phyloP scores from a whole-genome alignment of 306 rosid species.

The Quercus bicolor region DNA sequence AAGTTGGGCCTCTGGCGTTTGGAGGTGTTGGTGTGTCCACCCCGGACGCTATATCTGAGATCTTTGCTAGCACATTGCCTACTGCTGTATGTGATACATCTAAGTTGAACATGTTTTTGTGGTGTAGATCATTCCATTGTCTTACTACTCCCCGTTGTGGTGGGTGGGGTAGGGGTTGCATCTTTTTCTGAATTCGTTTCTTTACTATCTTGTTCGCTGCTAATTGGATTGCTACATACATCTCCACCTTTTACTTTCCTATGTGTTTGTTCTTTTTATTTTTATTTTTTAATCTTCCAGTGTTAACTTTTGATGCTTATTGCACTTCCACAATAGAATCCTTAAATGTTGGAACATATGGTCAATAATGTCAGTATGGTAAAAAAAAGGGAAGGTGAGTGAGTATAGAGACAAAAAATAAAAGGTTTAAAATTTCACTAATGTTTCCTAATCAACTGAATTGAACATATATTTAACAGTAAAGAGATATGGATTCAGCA shows the following conservation, averaged over 20 bases:
- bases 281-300: neutral
- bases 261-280: neutral
- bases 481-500: neutral
- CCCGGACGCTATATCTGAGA: conserved; percentile 58
- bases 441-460: neutral
- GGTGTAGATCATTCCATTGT: neutral
- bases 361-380: neutral
- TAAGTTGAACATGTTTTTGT: conserved; percentile 2
- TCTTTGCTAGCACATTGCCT: conserved; percentile 65
- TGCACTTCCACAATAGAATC: neutral
- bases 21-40: conserved; percentile 62
- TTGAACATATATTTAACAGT: neutral
- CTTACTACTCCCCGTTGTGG: neutral
- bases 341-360: neutral
- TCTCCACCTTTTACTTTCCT: neutral
- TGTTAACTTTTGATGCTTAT: neutral
- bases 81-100: conserved; percentile 60
- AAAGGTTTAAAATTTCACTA: neutral
- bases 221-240: neutral
- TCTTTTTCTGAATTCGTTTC: neutral
- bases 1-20: conserved; percentile 78
- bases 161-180: neutral
- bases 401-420: neutral
- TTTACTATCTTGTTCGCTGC: neutral
- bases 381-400: neutral